Evolutionary conservation across 805 yeast species (phyloP).

Genomic region (Starmerella bombicola): DNA sequence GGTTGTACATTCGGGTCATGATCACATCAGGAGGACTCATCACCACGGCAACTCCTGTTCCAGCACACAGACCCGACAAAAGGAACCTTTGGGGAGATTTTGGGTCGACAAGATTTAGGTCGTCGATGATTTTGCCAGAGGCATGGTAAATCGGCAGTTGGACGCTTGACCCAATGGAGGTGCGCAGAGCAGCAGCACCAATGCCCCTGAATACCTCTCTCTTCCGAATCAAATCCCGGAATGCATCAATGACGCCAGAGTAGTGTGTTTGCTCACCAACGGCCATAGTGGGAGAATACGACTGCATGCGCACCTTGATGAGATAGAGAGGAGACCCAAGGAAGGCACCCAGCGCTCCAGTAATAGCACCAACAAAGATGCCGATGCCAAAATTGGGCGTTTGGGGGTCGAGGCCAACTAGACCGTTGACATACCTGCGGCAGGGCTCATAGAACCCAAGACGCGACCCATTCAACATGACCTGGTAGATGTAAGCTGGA

Average conservation of each 20-base stretch:
- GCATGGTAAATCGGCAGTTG: conserved; percentile 84
- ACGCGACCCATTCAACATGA: conserved; percentile 87
- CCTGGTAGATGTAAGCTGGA: conserved; percentile 82
- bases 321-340: conserved; percentile 85
- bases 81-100: conserved; percentile 28
- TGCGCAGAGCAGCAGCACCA: conserved; percentile 86
- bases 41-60: conserved; percentile 83
- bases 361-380: conserved; percentile 63
- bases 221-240: conserved; percentile 43
- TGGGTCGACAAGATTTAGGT: conserved; percentile 38
- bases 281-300: conserved; percentile 54
- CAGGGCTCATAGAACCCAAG: conserved; percentile 89
- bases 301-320: conserved; percentile 93
- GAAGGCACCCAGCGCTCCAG: conserved; percentile 83
- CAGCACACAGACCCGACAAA: conserved; percentile 41
- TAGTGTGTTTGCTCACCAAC: conserved; percentile 93
- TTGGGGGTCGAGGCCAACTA: conserved; percentile 38
- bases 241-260: conserved; percentile 53
- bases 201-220: conserved; percentile 87
- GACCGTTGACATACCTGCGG: conserved; percentile 45
- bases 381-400: conserved; percentile 53
- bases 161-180: conserved; percentile 91
- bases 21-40: conserved; percentile 98
- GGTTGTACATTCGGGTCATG: conserved; percentile 88
- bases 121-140: conserved; percentile 51